Percentiles rank a stretch among this genome's conserved stretches.
Evolutionary conservation across 768 basidiomycete genomes (phyloP).

Genomic region (Boletus pseudo-olivaceus): DNA sequence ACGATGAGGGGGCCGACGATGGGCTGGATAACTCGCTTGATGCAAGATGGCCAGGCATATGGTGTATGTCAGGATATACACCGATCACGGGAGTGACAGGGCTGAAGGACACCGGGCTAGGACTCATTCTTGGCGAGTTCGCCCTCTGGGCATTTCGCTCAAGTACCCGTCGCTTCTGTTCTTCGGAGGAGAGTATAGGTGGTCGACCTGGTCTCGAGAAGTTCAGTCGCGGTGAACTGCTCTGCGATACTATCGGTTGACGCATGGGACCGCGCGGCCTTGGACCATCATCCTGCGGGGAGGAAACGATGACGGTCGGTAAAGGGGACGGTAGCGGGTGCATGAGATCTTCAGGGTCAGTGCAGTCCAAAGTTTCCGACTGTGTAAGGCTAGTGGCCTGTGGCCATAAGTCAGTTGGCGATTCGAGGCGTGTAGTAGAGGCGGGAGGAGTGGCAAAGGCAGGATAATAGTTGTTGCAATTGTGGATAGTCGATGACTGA

Average conservation of each 20-base stretch:
- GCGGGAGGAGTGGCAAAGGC: not conserved
- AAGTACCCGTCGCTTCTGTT: slow-evolving; percentile 43
- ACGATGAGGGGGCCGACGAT: not conserved
- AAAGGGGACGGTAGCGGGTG: slow-evolving; percentile 27
- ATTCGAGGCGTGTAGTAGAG: not conserved
- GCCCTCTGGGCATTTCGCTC: slow-evolving; percentile 53
- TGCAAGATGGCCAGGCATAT: not conserved
- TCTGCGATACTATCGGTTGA: slow-evolving; percentile 38
- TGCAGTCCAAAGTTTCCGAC: slow-evolving; percentile 1
- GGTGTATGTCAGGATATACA: slow-evolving; percentile 4
- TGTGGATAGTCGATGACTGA: not conserved
- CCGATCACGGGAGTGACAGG: slow-evolving; percentile 26
- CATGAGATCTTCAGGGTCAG: slow-evolving; percentile 15
- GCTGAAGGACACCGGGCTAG: slow-evolving; percentile 1
- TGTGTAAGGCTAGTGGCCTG: slow-evolving; percentile 6
- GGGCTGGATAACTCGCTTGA: not conserved
- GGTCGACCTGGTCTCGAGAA: slow-evolving; percentile 64
- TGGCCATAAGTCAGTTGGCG: slow-evolving; percentile 17
- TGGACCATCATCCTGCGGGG: slow-evolving; percentile 30
- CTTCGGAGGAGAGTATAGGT: slow-evolving; percentile 36
- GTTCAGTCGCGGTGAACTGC: slow-evolving; percentile 41
- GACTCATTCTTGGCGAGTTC: slow-evolving; percentile 29
- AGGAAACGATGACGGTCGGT: slow-evolving; percentile 56
- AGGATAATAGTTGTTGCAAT: not conserved
- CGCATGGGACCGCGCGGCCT: slow-evolving; percentile 29